Percentiles rank a stretch among this genome's conserved stretches.
Conservation (phyloP, 371 early-diverging fungal species). For the Mucor irregularis region DNA sequence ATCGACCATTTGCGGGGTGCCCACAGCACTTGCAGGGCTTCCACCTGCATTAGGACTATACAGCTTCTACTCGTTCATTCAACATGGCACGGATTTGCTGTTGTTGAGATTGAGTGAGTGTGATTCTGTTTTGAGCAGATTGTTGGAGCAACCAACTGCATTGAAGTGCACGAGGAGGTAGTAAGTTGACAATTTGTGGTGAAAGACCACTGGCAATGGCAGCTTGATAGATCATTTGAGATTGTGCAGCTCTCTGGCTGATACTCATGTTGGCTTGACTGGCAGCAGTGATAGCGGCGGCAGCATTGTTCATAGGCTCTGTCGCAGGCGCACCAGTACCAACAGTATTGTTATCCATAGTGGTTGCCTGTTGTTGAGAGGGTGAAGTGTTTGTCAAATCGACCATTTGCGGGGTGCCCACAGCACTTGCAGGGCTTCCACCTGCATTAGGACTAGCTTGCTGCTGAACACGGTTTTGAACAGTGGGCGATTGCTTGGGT, state of each 20-base stretch:
- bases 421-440: conserved; percentile 1
- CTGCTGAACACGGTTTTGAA: conserved; percentile 4
- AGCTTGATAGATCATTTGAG: conserved; percentile 39
- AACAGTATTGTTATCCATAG: too few species aligned
- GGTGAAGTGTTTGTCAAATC: conserved; percentile 1
- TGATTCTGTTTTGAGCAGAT: conserved; percentile 31
- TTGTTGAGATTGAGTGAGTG: conserved; percentile 24
- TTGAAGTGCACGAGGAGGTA: conserved; percentile 39
- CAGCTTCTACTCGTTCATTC: conserved; percentile 32
- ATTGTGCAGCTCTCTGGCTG: conserved; percentile 22
- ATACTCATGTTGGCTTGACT: conserved; percentile 19
- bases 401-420: conserved; percentile 7
- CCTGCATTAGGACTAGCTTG: conserved; percentile 7
- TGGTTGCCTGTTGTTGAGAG: background rate
- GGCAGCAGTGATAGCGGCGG: background rate
- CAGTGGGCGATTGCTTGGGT: background rate
- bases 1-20: background rate
- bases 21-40: background rate
- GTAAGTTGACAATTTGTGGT: conserved; percentile 33
- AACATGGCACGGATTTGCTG: conserved; percentile 35
- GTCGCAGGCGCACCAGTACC: background rate
- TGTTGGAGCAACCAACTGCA: conserved; percentile 44
- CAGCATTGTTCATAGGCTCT: background rate
- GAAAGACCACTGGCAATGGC: conserved; percentile 40
- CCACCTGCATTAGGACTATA: too few species aligned